Conservation (phyloP, 2,329 filamentous ascomycete species). For the Penicillium brasilianum region DNA sequence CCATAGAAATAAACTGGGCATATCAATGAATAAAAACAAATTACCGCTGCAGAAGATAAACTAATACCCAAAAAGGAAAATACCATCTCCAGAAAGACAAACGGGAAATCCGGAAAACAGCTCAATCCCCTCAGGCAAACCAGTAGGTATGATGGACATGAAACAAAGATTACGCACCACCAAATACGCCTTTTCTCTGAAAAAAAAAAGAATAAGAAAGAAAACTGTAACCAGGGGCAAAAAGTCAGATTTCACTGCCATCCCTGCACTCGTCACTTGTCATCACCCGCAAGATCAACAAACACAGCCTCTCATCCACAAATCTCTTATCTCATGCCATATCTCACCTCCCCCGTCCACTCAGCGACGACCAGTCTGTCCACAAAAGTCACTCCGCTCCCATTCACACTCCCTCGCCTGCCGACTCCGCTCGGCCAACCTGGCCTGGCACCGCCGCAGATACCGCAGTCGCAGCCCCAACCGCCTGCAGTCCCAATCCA, state of each 20-base stretch:
- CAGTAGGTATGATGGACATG: background rate
- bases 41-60: background rate
- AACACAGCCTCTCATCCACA: background rate
- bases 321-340: background rate
- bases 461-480: slow-evolving; percentile 3
- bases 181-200: too few relatives aligned
- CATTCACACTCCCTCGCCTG: background rate
- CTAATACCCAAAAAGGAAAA: background rate
- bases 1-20: background rate
- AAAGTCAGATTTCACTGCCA: background rate
- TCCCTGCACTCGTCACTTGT: background rate
- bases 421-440: background rate
- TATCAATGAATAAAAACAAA: background rate
- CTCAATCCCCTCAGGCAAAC: too few relatives aligned
- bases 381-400: background rate
- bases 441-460: background rate
- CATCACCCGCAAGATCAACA: background rate
- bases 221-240: background rate
- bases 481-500: background rate
- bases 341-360: background rate
- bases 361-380: background rate
- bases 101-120: background rate
- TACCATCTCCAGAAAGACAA: background rate
- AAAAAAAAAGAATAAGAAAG: background rate
- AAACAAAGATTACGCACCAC: too few relatives aligned